Percentiles rank a stretch among this genome's conserved stretches.
phyloP scores from a whole-genome alignment of 495 filamentous ascomycete species.

The Penicillium paradoxum region DNA sequence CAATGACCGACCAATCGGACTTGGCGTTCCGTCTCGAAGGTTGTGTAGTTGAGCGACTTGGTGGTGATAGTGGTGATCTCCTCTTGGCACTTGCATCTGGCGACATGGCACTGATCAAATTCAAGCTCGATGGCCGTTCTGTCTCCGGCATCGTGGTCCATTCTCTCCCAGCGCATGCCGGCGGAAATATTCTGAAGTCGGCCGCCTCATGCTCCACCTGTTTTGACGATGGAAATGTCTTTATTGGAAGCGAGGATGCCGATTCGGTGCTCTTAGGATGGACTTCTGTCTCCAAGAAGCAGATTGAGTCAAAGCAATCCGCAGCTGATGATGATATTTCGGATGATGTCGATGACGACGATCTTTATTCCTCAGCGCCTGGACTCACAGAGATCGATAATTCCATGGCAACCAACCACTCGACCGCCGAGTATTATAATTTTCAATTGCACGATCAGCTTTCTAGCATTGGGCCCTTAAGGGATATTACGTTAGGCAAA shows the following conservation, averaged over 20 bases:
- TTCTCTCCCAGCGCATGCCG: slow-evolving; percentile 52
- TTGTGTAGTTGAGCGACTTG: slow-evolving; percentile 72
- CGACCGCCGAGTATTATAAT: slow-evolving; percentile 51
- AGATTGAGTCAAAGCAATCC: slow-evolving; percentile 47
- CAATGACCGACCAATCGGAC: slow-evolving; percentile 78
- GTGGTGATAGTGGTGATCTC: slow-evolving; percentile 69
- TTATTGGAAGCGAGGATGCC: slow-evolving; percentile 79
- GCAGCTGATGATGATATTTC: slow-evolving; percentile 35
- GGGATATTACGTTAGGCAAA: slow-evolving; percentile 61
- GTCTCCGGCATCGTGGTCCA: slow-evolving; percentile 78
- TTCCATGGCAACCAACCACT: too few species aligned
- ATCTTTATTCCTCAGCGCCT: slow-evolving; percentile 54
- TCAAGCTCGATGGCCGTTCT: slow-evolving; percentile 86
- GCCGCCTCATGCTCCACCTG: slow-evolving; percentile 63
- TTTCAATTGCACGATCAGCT: slow-evolving; percentile 76
- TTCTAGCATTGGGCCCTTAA: slow-evolving; percentile 70
- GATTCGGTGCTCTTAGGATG: slow-evolving; percentile 80
- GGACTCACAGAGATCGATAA: slow-evolving; percentile 23
- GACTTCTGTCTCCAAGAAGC: slow-evolving; percentile 47
- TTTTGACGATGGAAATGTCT: slow-evolving; percentile 66
- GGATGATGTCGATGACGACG: slow-evolving; percentile 47
- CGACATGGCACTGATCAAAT: slow-evolving; percentile 67
- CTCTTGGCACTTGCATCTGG: slow-evolving; percentile 79
- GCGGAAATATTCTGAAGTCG: slow-evolving; percentile 56
- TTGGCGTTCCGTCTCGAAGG: slow-evolving; percentile 75